Base-by-base conservation (phyloP, 2,329 filamentous ascomycete genomes). In the Davidsoniella australis region DNA sequence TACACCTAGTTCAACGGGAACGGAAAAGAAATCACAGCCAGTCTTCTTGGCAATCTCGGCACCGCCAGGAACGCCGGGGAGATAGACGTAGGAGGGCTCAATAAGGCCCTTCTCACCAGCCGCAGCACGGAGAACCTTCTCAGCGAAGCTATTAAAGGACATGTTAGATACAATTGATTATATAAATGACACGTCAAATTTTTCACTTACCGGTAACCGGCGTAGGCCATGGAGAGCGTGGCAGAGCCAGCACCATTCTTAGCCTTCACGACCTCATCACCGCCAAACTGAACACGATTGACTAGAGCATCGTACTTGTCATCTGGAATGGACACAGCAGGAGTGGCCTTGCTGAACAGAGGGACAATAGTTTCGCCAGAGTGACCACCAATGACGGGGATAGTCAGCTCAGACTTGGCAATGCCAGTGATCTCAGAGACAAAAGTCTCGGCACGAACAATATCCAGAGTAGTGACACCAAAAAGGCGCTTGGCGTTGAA, bases 361-460 rank as follows among this genome's bases (percentile, higher is more conserved):
- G 91, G 91, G 51, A 98, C 88, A 62, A 98, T 98, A 60, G 91
- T 98, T 73, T 89, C 87, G 62, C 91, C 91, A 54, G 88, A 95
- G 78, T 98, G 91, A 55, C 91, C 91, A 62, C 91, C 91, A 62
- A 98, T 78, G 60, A 98, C 91, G 57, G 89, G 88, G 56, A 98
- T 83, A 57, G 72, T 85, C 57, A 87, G 76, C 60, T 82, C 75
- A 53, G 88, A 85, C 65, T 89, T 80, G 64, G 80, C 77, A 69
- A 84, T 79, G 68, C 88, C 87, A 54, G 75, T 75, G 61, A 93
- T 82, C 62, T 85, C 80, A 59, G 86, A 83, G 54, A 94, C 85
- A 64, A 98, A 98, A 57, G 88, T 95, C 76, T 95, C 87, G 58
- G 91, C 87, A 64, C 91, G 89, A 63, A 98, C 91, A 60, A 98